These are phyloP conservation scores for Cladophialophora bantiana DNA, from an alignment of 2,329 filamentous ascomycete species.

Conservation along the genomic window DNA sequence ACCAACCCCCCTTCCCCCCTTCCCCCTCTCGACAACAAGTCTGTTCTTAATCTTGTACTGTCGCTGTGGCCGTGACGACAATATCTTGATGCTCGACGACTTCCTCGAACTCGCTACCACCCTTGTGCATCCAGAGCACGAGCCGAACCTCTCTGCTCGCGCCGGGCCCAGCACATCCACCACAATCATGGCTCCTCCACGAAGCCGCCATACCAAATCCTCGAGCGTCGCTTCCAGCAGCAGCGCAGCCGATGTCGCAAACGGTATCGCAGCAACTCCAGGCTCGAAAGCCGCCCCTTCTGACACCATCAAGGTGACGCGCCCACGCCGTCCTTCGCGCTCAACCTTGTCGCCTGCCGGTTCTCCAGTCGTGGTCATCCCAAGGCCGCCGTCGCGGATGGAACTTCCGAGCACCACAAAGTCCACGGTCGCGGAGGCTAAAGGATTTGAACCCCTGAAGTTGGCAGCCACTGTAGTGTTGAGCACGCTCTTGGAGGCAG, in stretches of 20 bases:
- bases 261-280: slow-evolving; percentile 20
- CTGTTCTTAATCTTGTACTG: not conserved
- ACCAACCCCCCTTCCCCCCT: not conserved
- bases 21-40: not conserved
- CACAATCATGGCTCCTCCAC: slow-evolving; percentile 31
- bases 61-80: not conserved
- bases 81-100: slow-evolving; percentile 34
- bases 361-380: slow-evolving; percentile 26
- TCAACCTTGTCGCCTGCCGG: slow-evolving; percentile 21
- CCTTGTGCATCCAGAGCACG: slow-evolving; percentile 30
- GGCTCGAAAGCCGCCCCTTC: slow-evolving; percentile 22
- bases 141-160: slow-evolving; percentile 21
- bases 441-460: slow-evolving; percentile 41
- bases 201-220: slow-evolving; percentile 31
- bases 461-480: slow-evolving; percentile 58
- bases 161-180: slow-evolving; percentile 10
- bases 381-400: slow-evolving; percentile 3
- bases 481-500: slow-evolving; percentile 67
- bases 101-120: slow-evolving; percentile 35
- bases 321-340: slow-evolving; percentile 27
- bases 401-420: not conserved
- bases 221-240: slow-evolving; percentile 31
- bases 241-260: slow-evolving; percentile 16
- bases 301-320: slow-evolving; percentile 1
- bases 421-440: not conserved